phyloP scores from a whole-genome alignment of 495 filamentous ascomycete genomes.

The Thermothielavioides terrestris region DNA sequence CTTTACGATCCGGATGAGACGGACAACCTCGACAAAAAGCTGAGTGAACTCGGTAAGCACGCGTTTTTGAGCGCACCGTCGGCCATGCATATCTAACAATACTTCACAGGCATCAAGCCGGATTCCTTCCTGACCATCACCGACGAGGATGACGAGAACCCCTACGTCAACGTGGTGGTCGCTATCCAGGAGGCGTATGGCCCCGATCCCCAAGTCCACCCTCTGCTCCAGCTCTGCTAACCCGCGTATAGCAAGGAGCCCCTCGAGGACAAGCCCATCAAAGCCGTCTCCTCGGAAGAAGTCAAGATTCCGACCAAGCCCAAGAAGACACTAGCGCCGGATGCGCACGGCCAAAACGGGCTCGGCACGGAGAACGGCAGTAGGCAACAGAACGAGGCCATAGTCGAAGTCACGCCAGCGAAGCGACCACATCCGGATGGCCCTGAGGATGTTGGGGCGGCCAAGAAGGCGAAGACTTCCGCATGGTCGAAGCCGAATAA shows the following conservation, averaged over 20 bases:
- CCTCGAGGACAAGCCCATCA: slow-evolving; percentile 32
- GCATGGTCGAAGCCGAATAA: slow-evolving; percentile 27
- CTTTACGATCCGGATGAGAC: slow-evolving; percentile 85
- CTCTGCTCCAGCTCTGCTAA: not conserved
- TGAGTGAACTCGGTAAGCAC: slow-evolving; percentile 60
- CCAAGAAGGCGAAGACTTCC: slow-evolving; percentile 39
- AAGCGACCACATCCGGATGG: slow-evolving; percentile 34
- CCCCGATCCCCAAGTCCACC: not conserved
- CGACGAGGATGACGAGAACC: slow-evolving; percentile 75
- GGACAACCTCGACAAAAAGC: slow-evolving; percentile 71
- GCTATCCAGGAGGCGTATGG: slow-evolving; percentile 46
- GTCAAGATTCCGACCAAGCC: slow-evolving; percentile 40
- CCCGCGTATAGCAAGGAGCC: slow-evolving; percentile 23
- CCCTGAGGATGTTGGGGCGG: slow-evolving; percentile 8
- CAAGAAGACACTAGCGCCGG: slow-evolving; percentile 26
- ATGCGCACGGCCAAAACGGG: slow-evolving; percentile 31
- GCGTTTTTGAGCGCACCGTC: not conserved
- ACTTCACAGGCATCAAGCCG: slow-evolving; percentile 41
- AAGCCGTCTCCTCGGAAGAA: slow-evolving; percentile 21
- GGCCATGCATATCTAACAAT: slow-evolving; percentile 17
- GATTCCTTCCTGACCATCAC: slow-evolving; percentile 76
- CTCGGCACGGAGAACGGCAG: slow-evolving; percentile 20
- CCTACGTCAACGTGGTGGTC: slow-evolving; percentile 77
- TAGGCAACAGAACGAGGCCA: slow-evolving; percentile 7
- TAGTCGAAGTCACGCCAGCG: slow-evolving; percentile 20